These are phyloP conservation scores for Pleurotus ostreatus DNA, from an alignment of 768 basidiomycete species.

Conservation along the genomic window DNA sequence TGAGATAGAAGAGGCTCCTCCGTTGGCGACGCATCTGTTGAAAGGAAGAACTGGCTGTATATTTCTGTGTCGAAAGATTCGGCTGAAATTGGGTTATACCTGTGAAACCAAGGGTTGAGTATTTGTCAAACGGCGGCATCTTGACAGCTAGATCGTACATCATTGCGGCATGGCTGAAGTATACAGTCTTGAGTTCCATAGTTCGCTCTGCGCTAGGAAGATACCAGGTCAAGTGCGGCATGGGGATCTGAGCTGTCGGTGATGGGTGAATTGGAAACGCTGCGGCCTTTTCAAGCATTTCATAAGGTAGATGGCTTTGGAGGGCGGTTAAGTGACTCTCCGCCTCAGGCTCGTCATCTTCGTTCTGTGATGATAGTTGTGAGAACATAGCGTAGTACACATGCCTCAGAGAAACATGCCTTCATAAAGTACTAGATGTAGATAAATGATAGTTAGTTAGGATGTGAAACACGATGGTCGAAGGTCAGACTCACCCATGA, in stretches of 20 bases:
- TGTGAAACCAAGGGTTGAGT: conserved; percentile 17
- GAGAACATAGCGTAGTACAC: background rate
- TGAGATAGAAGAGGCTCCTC: conserved; percentile 55
- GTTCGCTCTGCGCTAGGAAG: conserved; percentile 61
- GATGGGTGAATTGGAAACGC: conserved; percentile 57
- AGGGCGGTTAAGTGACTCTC: conserved; percentile 45
- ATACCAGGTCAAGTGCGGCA: conserved; percentile 64
- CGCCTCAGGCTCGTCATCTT: conserved; percentile 48
- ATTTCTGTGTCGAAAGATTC: conserved; percentile 60
- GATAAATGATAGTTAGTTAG: conserved; percentile 11
- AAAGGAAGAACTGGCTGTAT: conserved; percentile 53
- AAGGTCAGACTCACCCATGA: conserved; percentile 56
- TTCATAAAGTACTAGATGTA: conserved; percentile 63
- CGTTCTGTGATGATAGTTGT: conserved; percentile 42
- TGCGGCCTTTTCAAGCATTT: conserved; percentile 61
- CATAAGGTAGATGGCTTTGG: conserved; percentile 53
- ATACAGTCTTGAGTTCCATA: conserved; percentile 54
- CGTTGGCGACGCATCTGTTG: conserved; percentile 34
- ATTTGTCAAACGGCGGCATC: background rate
- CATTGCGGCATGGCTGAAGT: conserved; percentile 65
- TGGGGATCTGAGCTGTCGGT: conserved; percentile 33
- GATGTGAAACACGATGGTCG: conserved; percentile 3
- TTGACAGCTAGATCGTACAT: conserved; percentile 43
- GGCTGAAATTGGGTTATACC: conserved; percentile 65
- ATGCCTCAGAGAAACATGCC: conserved; percentile 31